Conservation (phyloP, 306 rosid genomes). For the Vigna radiata region DNA sequence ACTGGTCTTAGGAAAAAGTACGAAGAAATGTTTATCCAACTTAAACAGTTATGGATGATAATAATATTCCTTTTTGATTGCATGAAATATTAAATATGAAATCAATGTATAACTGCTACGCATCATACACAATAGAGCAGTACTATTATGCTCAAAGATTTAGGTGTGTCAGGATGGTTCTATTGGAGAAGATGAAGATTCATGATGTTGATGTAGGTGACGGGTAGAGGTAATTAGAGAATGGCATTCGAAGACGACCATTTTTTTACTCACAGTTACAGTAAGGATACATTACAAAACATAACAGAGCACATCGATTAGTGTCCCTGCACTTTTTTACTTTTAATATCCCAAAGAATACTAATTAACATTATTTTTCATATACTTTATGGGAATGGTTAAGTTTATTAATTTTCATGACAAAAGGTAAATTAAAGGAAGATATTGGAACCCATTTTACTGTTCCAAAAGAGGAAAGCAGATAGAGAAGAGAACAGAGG, state of each 20-base stretch:
- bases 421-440: background rate
- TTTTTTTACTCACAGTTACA: too few relatives aligned
- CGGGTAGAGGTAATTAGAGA: too few relatives aligned
- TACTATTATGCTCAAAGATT: background rate
- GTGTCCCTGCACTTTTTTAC: background rate
- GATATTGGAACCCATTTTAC: background rate
- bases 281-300: too few relatives aligned
- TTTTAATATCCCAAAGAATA: background rate
- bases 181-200: too few relatives aligned
- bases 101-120: background rate
- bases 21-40: background rate
- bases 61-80: background rate
- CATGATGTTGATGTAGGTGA: too few relatives aligned
- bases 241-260: too few relatives aligned
- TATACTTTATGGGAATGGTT: too few relatives aligned
- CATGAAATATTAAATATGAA: background rate
- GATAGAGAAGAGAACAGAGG: background rate
- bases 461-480: conserved; percentile 4
- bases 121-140: background rate
- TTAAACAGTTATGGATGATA: background rate
- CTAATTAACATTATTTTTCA: background rate
- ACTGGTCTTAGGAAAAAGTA: background rate
- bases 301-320: background rate
- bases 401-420: too few relatives aligned
- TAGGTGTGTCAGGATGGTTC: too few relatives aligned